Percentiles rank a stretch among this genome's conserved stretches.
phyloP scores from a whole-genome alignment of 306 rosid genomes.

The Cicer judaicum region DNA sequence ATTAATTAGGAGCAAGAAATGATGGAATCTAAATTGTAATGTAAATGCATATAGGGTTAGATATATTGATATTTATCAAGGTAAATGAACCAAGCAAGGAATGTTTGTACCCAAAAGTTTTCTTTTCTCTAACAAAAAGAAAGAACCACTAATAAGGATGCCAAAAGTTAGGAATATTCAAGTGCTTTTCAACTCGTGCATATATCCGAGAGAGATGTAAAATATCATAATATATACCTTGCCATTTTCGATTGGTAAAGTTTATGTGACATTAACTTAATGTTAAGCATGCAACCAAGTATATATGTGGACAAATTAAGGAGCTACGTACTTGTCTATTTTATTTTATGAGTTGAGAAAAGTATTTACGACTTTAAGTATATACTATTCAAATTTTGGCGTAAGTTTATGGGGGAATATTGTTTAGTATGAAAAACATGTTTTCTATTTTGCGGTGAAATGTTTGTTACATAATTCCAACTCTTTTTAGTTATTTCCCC shows the following conservation, averaged over 20 bases:
- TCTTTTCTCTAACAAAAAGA: constrained; percentile 28
- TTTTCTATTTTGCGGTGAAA: neutral
- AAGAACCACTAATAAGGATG: neutral
- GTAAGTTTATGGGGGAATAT: neutral
- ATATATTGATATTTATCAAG: constrained; percentile 8
- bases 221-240: constrained; percentile 13
- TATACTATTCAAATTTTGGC: neutral
- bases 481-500: neutral
- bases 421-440: neutral
- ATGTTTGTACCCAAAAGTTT: constrained; percentile 54
- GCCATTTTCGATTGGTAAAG: neutral
- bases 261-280: neutral
- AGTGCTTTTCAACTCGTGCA: neutral
- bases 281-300: too few species aligned
- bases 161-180: constrained; percentile 12
- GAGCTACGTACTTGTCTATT: too few species aligned
- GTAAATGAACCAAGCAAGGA: constrained; percentile 55
- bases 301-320: too few species aligned
- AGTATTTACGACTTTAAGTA: too few species aligned
- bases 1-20: constrained; percentile 33
- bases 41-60: constrained; percentile 30
- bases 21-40: constrained; percentile 31
- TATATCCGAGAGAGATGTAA: neutral
- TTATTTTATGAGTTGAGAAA: too few species aligned
- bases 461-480: constrained; percentile 17